Conservation (phyloP, 2,329 filamentous ascomycete genomes). For the Chrysosporium queenslandicum region DNA sequence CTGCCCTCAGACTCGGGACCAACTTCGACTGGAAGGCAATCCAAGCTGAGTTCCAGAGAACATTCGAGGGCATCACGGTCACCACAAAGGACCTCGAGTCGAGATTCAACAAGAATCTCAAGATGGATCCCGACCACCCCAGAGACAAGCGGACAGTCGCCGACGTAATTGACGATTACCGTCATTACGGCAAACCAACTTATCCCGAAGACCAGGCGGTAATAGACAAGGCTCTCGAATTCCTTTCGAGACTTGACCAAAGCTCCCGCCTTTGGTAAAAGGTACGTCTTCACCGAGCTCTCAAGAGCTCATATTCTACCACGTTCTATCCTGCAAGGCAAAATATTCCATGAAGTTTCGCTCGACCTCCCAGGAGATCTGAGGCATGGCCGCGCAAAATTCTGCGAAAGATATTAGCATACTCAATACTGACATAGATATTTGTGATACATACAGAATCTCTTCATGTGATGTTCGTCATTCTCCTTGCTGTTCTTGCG, state of each 20-base stretch:
- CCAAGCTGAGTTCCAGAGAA: conserved; percentile 9
- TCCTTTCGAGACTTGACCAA: background rate
- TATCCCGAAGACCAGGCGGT: conserved; percentile 7
- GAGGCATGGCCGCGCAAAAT: background rate
- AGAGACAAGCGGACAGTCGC: conserved; percentile 3
- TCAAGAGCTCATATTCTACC: background rate
- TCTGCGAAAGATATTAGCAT: conserved; percentile 10
- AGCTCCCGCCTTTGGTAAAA: conserved; percentile 7
- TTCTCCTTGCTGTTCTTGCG: conserved; percentile 82
- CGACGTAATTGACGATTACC: conserved; percentile 16
- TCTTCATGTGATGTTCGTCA: conserved; percentile 57
- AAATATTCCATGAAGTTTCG: no score
- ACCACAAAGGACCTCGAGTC: conserved; percentile 18
- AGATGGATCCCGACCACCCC: background rate
- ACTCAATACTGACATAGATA: background rate
- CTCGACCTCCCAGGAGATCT: background rate
- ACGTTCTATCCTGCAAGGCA: no score
- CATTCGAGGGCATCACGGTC: conserved; percentile 8
- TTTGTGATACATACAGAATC: conserved; percentile 14
- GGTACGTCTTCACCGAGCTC: background rate
- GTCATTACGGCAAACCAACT: conserved; percentile 10
- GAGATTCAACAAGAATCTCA: conserved; percentile 17
- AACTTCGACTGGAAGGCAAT: conserved; percentile 16
- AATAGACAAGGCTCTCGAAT: conserved; percentile 7
- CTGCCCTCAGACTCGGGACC: conserved; percentile 17